Percentiles rank a stretch among this genome's conserved stretches.
These are phyloP conservation scores for Elongisporangium anandrum DNA, from an alignment of 352 stramenopile genomes.

Conservation along the genomic window DNA sequence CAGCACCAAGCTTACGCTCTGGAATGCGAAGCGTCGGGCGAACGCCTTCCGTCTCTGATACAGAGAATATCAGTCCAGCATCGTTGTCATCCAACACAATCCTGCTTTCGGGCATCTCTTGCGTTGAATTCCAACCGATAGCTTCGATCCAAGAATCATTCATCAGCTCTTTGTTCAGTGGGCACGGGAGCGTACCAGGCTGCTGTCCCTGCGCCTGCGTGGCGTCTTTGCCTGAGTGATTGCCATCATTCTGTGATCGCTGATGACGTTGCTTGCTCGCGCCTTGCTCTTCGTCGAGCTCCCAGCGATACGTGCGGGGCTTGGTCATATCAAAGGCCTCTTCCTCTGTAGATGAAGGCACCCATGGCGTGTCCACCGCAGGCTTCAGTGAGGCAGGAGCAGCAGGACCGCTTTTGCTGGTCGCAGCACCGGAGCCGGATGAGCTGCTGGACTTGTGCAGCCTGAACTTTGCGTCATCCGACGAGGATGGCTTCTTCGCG, in stretches of 20 bases:
- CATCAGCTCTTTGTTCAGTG: constrained; percentile 68
- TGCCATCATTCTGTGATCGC: constrained; percentile 2
- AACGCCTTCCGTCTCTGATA: constrained; percentile 74
- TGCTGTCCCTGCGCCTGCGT: constrained; percentile 5
- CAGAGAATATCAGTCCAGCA: constrained; percentile 67
- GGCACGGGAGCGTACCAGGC: constrained; percentile 20
- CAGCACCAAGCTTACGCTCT: constrained; percentile 72
- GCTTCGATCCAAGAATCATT: constrained; percentile 67
- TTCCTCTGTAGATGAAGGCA: constrained; percentile 14
- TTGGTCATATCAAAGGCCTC: constrained; percentile 74
- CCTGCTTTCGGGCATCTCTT: constrained; percentile 80
- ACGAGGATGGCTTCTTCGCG: neutral
- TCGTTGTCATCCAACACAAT: constrained; percentile 85
- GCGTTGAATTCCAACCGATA: constrained; percentile 75
- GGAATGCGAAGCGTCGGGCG: constrained; percentile 80
- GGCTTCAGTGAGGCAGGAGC: neutral
- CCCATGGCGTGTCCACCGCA: constrained; percentile 15
- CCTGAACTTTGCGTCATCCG: neutral
- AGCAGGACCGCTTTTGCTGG: neutral
- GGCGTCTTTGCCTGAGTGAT: neutral
- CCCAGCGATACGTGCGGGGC: constrained; percentile 73
- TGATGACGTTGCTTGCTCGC: constrained; percentile 6
- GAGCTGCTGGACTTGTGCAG: neutral
- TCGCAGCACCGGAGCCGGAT: neutral
- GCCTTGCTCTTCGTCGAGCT: constrained; percentile 28